These are phyloP conservation scores for Collybiopsis confluens DNA, from an alignment of 768 basidiomycete species.

Conservation along the genomic window DNA sequence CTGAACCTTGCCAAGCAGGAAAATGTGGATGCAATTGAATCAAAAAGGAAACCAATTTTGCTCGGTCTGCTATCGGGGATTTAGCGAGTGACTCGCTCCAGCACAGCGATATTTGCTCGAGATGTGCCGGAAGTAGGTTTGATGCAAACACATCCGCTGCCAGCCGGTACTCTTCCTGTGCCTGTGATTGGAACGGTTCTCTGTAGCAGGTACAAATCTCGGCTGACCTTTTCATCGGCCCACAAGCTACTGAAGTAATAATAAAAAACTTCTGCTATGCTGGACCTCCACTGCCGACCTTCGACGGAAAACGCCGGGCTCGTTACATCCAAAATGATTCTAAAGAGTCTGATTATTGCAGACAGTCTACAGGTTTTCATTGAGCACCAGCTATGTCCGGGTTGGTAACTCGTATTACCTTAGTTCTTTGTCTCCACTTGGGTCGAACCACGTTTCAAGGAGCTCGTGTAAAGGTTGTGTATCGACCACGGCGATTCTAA, in stretches of 20 bases:
- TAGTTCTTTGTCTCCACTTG: constrained; percentile 38
- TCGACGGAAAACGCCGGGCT: constrained; percentile 59
- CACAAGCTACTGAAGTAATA: constrained; percentile 61
- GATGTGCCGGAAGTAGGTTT: constrained; percentile 61
- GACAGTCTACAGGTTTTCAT: constrained; percentile 40
- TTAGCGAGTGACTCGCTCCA: constrained; percentile 62
- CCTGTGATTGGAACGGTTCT: background rate
- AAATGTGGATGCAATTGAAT: constrained; percentile 67
- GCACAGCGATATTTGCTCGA: constrained; percentile 59
- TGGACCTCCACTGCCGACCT: constrained; percentile 65
- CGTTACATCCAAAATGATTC: constrained; percentile 61
- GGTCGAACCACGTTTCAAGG: constrained; percentile 35
- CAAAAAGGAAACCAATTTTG: constrained; percentile 57
- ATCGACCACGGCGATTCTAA: constrained; percentile 61
- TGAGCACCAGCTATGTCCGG: background rate
- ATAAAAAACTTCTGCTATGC: constrained; percentile 53
- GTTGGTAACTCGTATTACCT: constrained; percentile 34
- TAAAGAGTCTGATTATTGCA: constrained; percentile 53
- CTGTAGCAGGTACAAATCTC: background rate
- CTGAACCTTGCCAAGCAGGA: constrained; percentile 60
- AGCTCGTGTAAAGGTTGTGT: constrained; percentile 55
- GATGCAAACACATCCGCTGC: constrained; percentile 54
- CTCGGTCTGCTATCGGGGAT: constrained; percentile 52
- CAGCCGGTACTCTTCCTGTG: constrained; percentile 65
- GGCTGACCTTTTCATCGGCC: constrained; percentile 54